Evolutionary conservation across 2,329 filamentous ascomycete genomes (phyloP).

Genomic region (Monilinia laxa): DNA sequence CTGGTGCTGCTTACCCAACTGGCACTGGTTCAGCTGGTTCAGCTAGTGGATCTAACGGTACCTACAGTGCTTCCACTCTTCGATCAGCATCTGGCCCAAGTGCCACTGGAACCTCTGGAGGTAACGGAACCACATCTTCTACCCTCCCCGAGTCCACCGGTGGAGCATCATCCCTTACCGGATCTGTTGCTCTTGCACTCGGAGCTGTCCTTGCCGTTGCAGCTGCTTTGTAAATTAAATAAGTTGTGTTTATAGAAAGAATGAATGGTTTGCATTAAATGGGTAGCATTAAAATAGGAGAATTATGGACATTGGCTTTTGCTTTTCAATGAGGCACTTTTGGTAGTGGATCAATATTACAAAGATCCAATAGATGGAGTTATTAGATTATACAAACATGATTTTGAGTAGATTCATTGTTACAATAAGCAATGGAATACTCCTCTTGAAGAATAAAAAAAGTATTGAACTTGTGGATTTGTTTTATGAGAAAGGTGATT

Average conservation of each 20-base stretch:
- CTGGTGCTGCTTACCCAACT: conserved; percentile 16
- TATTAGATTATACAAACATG: conserved; percentile 16
- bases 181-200: conserved; percentile 18
- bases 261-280: background rate
- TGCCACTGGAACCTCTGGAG: conserved; percentile 17
- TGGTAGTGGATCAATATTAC: conserved; percentile 7
- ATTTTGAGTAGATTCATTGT: conserved; percentile 9
- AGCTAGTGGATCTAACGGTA: conserved; percentile 15
- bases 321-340: conserved; percentile 12
- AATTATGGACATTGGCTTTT: conserved; percentile 3
- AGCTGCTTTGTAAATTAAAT: conserved; percentile 20
- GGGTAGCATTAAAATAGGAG: conserved; percentile 11
- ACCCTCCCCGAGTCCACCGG: conserved; percentile 23
- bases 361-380: conserved; percentile 16
- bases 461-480: background rate
- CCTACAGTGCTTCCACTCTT: conserved; percentile 18
- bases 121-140: conserved; percentile 14
- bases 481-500: no score
- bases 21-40: conserved; percentile 17
- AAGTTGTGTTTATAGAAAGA: conserved; percentile 4
- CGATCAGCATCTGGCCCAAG: conserved; percentile 12
- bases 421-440: background rate
- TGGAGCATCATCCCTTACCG: conserved; percentile 25
- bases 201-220: conserved; percentile 21
- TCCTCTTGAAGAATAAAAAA: background rate